phyloP scores from a whole-genome alignment of 345 rosid genomes.

The Cardamine chenopodiifolia region DNA sequence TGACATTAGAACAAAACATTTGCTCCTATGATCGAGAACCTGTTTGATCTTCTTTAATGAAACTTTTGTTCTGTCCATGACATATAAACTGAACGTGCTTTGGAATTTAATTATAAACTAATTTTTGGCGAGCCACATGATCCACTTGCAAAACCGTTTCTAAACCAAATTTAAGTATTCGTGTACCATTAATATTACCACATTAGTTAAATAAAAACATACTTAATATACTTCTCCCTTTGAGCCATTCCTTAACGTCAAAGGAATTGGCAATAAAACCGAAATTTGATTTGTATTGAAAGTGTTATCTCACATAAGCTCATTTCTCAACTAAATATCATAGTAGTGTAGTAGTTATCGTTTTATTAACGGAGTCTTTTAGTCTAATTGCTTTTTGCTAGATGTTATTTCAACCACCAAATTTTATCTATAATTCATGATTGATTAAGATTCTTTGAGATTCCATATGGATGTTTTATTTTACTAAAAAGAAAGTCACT shows the following conservation, averaged over 20 bases:
- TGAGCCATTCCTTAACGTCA: too few relatives aligned
- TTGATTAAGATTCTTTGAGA: neutral
- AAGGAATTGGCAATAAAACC: neutral
- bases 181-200: too few relatives aligned
- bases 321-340: neutral
- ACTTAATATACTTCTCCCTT: too few relatives aligned
- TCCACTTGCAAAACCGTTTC: too few relatives aligned
- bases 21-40: too few relatives aligned
- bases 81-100: constrained; percentile 1
- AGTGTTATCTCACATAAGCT: neutral
- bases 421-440: too few relatives aligned
- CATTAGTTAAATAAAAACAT: too few relatives aligned
- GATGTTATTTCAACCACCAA: neutral
- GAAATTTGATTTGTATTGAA: neutral
- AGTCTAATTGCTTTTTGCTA: neutral
- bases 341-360: constrained; percentile 2
- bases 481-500: neutral
- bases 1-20: too few relatives aligned
- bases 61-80: constrained; percentile 40
- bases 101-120: constrained; percentile 16
- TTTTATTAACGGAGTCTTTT: neutral
- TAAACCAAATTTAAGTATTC: too few relatives aligned
- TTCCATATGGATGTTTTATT: neutral
- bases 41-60: constrained; percentile 34
- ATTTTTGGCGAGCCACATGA: constrained; percentile 15